Percentiles rank a stretch among this genome's conserved stretches.
These are phyloP conservation scores for Pistacia integerrima DNA, from an alignment of 345 rosid species.

Conservation along the genomic window DNA sequence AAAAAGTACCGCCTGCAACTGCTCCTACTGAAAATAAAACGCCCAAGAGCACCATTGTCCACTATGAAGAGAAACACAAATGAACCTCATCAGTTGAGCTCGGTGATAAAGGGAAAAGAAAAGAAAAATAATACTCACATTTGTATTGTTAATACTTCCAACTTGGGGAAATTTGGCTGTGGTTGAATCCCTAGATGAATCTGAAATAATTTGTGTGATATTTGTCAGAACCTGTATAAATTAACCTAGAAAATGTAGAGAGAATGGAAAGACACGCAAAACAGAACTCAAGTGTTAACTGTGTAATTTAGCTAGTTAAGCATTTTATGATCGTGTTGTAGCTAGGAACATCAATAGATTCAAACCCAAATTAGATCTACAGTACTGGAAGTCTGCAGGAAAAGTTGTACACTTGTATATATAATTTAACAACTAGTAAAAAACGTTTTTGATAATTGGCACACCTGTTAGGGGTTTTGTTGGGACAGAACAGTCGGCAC, in stretches of 20 bases:
- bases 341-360: too few relatives aligned
- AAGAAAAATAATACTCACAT: slow-evolving; percentile 19
- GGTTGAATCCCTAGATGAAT: slow-evolving; percentile 16
- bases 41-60: slow-evolving; percentile 22
- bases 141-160: slow-evolving; percentile 5
- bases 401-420: too few relatives aligned
- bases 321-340: too few relatives aligned
- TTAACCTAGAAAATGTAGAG: not conserved
- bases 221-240: not conserved
- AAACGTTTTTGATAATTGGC: not conserved
- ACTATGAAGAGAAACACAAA: slow-evolving; percentile 10
- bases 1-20: slow-evolving; percentile 27
- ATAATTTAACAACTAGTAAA: too few relatives aligned
- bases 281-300: too few relatives aligned
- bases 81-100: not conserved
- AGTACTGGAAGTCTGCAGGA: too few relatives aligned
- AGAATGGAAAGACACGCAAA: not conserved
- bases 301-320: too few relatives aligned
- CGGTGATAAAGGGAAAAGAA: not conserved
- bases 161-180: not conserved
- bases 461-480: slow-evolving; percentile 29
- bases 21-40: slow-evolving; percentile 33
- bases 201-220: slow-evolving; percentile 12
- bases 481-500: slow-evolving; percentile 32
- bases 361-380: too few relatives aligned